phyloP scores from a whole-genome alignment of 73 alveolate genomes.

The Paramecium primaurelia region DNA sequence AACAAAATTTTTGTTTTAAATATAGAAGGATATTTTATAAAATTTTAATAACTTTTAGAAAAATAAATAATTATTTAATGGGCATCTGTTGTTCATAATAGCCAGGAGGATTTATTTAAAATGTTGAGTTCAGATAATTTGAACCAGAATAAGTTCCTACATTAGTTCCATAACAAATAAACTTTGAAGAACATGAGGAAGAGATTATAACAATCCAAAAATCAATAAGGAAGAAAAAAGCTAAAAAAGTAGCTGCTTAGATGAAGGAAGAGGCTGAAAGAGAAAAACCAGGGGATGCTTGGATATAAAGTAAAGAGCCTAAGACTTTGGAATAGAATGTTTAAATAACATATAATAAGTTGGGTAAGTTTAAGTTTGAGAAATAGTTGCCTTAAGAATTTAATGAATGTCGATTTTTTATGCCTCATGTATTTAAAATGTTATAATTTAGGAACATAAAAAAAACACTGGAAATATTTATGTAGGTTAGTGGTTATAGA shows the following conservation, averaged over 20 bases:
- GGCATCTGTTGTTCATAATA: neutral
- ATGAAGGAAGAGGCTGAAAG: neutral
- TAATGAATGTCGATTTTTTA: conserved; percentile 12
- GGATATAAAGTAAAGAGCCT: conserved; percentile 14
- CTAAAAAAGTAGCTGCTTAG: neutral
- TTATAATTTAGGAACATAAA: neutral
- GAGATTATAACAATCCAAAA: neutral
- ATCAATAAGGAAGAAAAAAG: conserved; percentile 38
- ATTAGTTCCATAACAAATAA: neutral
- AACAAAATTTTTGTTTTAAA: neutral
- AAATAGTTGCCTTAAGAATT: conserved; percentile 2
- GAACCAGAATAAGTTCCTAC: conserved; percentile 1
- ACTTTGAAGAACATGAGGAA: neutral
- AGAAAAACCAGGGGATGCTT: conserved; percentile 30
- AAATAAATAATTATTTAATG: neutral
- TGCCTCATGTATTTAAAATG: neutral
- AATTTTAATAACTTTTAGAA: neutral
- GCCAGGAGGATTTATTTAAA: neutral
- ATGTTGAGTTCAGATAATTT: neutral
- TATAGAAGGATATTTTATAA: neutral
- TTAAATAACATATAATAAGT: neutral
- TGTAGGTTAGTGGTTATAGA: conserved; percentile 47
- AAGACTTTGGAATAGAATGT: neutral
- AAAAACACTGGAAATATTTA: conserved; percentile 14
- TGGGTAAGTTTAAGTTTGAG: neutral